Base-by-base conservation (phyloP, 2,329 filamentous ascomycete species). In the Macrophomina tecta region DNA sequence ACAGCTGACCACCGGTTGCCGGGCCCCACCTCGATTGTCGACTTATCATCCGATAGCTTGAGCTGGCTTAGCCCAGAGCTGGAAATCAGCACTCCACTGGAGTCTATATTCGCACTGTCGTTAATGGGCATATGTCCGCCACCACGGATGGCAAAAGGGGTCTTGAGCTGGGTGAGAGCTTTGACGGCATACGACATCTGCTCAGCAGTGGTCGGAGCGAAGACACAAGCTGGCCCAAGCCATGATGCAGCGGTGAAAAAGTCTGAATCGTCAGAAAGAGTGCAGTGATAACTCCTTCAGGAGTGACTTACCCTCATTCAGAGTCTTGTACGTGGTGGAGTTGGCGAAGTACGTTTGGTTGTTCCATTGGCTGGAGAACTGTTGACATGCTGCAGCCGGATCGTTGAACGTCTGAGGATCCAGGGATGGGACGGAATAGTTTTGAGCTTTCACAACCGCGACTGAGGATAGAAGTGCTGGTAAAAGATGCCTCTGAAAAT, bases 51-150 rank as follows among this genome's bases (percentile, higher is more conserved):
- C 3, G 42, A 36, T 9, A 46, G 46, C 3, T 11, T 30, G 11
- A 63, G 38, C 32, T 63, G 38, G 42, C 28, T 63, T 3, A 63
- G n/a, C 38, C 46, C 42, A 2, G 38, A 48, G 40, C 42, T 63
- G 16, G 58, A 45, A 23, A 63, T 63, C 18, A 63, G 42, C 9
- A 63, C 58, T 16, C 58, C 58, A n/a, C 32, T 69, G 12, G 49
- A 53, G 55, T 73, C 68, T 61, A 73, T 73, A 42, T 67, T 70
- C 4, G 71, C 67, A 11, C 67, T 68, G 55, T 68, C 72, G 4
- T 69, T 23, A n/a, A 63, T 49, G 7, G 58, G 58, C 42, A 48
- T 46, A 23, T 63, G 58, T 14, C 58, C 58, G 18, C 58, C 58
- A 30, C 58, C 42, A 14, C 58, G 38, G 42, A 63, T 49, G 36